Base-by-base conservation (phyloP, 257 asterid genomes). In the Solanum etuberosum region DNA sequence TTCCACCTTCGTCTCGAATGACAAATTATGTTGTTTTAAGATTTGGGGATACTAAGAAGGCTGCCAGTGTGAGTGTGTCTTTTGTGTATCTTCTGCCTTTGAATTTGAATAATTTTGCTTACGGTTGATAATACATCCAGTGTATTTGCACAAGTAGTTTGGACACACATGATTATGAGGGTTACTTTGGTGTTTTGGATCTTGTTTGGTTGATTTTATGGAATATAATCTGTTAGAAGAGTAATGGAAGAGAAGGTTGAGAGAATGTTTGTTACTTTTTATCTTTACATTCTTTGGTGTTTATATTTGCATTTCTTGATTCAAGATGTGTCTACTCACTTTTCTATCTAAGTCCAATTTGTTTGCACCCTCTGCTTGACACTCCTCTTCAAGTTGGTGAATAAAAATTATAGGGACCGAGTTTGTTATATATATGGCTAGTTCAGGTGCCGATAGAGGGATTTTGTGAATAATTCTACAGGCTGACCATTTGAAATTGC, bases 1-100 rank as follows among this genome's bases (percentile, higher is more conserved):
- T 94, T 32, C 94, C 98, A 5, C 97, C 98, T 0, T 90, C 98
- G 0, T 95, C 99, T 18, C 93, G 98, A 31, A 97, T 95, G 99
- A 94, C 98, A 7, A 97, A 97, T 88, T 97, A 97, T 78, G 98
- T 95, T 86, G 98, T 97, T 86, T 89, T 97, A 86, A 88, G 96
- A 63, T 97, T 94, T 90, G 98, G 98, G 72, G 93, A 90, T 86
- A 51, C 91, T 84, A 92, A 88, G 71, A 89, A 94, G n/a, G 94
- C 90, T 34, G 91, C 94, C 31, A 91, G 80, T 89, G 98, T 95
- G 77, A 91, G 96, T 89, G 57, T 46, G 32, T 48, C 32, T 34
- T 73, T 59, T 16, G 12, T 61, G 40, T 25, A 40, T 35, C 14
- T 37, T 46, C 37, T 80, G 42, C 35, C 4, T 77, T 83, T 37